These are phyloP conservation scores for Mycena epipterygia DNA, from an alignment of 768 basidiomycete species.

Conservation along the genomic window DNA sequence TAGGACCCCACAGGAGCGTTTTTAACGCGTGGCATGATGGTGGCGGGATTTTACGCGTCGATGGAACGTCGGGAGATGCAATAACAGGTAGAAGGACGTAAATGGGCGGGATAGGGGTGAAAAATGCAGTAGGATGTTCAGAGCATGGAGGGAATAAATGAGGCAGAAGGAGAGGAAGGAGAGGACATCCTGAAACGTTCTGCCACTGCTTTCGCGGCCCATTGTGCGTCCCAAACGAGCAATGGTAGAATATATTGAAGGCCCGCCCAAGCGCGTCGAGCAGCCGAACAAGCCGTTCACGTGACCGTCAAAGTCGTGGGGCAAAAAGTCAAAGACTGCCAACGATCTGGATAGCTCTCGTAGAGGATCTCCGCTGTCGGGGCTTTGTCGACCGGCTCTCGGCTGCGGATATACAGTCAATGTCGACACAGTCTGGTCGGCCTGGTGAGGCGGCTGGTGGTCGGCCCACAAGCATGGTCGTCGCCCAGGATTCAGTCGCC, in stretches of 20 bases:
- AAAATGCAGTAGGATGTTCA: background rate
- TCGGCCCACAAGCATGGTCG: too few species aligned
- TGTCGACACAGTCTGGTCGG: too few species aligned
- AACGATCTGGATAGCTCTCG: too few species aligned
- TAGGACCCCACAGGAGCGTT: background rate
- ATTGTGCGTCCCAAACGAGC: background rate
- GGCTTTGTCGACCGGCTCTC: too few species aligned
- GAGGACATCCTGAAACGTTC: background rate
- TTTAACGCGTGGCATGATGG: background rate
- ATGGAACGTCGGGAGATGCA: too few species aligned
- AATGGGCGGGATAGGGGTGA: background rate
- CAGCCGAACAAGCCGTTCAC: conserved; percentile 3
- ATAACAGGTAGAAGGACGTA: too few species aligned
- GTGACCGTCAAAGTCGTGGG: conserved; percentile 14
- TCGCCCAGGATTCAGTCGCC: too few species aligned
- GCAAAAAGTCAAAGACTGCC: conserved; percentile 13
- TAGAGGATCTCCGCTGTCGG: too few species aligned
- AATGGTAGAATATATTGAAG: background rate
- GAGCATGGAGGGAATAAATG: background rate
- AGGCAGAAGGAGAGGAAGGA: background rate
- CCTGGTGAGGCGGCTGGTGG: too few species aligned
- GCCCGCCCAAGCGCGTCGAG: background rate
- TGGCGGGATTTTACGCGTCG: background rate
- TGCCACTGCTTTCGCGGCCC: background rate
- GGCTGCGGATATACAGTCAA: too few species aligned